Evolutionary conservation across 345 rosid species (phyloP).

Genomic region (Euphorbia tirucalli): DNA sequence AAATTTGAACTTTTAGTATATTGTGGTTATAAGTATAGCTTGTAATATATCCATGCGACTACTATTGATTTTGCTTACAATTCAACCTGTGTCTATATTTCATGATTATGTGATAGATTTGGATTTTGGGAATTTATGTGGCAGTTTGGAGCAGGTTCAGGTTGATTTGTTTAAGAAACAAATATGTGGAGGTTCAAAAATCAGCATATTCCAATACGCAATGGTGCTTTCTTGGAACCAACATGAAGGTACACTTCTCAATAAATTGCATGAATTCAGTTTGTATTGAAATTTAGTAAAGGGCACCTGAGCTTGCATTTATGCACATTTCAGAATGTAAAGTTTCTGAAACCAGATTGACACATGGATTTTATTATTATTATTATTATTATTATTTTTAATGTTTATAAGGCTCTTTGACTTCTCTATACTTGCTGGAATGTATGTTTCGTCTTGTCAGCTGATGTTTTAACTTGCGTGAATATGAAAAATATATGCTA

Average conservation of each 20-base stretch:
- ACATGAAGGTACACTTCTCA: constrained; percentile 51
- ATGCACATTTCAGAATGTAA: not conserved
- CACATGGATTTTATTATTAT: not conserved
- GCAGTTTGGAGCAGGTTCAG: constrained; percentile 96
- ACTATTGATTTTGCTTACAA: not conserved
- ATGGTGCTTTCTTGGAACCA: constrained; percentile 57
- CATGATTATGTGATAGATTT: constrained; percentile 34
- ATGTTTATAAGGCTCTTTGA: not conserved
- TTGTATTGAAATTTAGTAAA: not conserved
- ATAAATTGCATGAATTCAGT: constrained; percentile 1
- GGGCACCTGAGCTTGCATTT: not conserved
- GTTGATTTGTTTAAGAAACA: constrained; percentile 71
- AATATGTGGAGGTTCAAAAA: constrained; percentile 60
- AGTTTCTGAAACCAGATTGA: not conserved
- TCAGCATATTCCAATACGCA: constrained; percentile 66
- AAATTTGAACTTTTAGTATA: constrained; percentile 6
- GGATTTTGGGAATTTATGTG: constrained; percentile 54
- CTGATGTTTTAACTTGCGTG: not conserved
- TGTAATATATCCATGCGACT: not conserved
- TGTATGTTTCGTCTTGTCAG: not conserved
- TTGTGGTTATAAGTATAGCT: not conserved
- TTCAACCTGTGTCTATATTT: not conserved
- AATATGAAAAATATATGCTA: not conserved
- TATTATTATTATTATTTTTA: too few species aligned
- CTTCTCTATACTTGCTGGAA: not conserved